These are phyloP conservation scores for Geoglossum glabrum DNA, from an alignment of 495 filamentous ascomycete genomes.

Conservation along the genomic window DNA sequence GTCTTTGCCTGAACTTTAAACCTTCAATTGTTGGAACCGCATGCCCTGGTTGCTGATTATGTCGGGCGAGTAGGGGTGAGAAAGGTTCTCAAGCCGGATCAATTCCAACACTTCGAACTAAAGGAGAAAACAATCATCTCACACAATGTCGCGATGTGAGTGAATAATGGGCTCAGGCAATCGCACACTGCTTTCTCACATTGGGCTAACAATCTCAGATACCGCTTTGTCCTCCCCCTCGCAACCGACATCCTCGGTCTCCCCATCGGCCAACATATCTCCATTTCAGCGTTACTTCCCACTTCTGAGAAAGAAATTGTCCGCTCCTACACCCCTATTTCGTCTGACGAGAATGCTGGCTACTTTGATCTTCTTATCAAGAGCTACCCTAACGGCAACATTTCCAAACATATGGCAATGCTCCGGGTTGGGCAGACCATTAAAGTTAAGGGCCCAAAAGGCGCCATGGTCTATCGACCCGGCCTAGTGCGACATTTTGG, in stretches of 20 bases:
- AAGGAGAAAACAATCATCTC: constrained; percentile 83
- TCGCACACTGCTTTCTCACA: background rate
- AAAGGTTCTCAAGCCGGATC: constrained; percentile 68
- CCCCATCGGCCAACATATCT: constrained; percentile 97
- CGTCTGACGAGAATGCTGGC: constrained; percentile 75
- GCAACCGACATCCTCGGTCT: constrained; percentile 72
- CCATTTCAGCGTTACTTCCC: constrained; percentile 63
- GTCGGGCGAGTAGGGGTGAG: constrained; percentile 31
- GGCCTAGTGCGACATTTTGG: constrained; percentile 89
- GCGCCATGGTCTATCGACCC: constrained; percentile 86
- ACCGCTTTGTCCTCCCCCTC: constrained; percentile 71
- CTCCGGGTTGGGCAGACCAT: constrained; percentile 71
- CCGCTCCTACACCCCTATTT: constrained; percentile 92
- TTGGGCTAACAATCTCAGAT: constrained; percentile 27
- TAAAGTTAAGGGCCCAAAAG: constrained; percentile 81
- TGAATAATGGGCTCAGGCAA: constrained; percentile 4
- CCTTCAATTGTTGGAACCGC: background rate
- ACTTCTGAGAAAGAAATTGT: constrained; percentile 69
- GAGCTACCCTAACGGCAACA: constrained; percentile 90
- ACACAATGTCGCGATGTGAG: constrained; percentile 88
- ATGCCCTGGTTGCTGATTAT: background rate
- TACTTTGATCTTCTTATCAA: constrained; percentile 96
- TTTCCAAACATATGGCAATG: constrained; percentile 71
- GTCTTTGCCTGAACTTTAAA: constrained; percentile 7
- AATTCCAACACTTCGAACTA: constrained; percentile 76